phyloP scores from a whole-genome alignment of 2,329 filamentous ascomycete genomes.

The Hypomyces perniciosus region DNA sequence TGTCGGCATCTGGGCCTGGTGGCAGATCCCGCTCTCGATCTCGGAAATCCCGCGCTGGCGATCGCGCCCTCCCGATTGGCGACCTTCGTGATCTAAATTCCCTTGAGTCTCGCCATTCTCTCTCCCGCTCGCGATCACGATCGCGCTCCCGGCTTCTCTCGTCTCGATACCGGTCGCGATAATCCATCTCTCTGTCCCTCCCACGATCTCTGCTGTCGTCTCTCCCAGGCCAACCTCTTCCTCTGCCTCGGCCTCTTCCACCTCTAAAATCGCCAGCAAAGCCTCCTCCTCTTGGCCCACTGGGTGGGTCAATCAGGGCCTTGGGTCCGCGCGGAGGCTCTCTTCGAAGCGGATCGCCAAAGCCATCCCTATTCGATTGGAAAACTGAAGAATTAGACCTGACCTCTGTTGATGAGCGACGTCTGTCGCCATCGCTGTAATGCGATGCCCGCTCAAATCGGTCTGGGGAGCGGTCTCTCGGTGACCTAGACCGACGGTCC shows the following conservation, averaged over 20 bases:
- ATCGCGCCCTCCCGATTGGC: constrained; percentile 53
- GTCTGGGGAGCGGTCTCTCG: constrained; percentile 64
- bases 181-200: constrained; percentile 55
- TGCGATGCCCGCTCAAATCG: constrained; percentile 53
- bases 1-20: constrained; percentile 59
- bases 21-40: constrained; percentile 53
- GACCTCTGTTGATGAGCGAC: constrained; percentile 58
- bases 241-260: constrained; percentile 47
- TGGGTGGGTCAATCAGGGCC: constrained; percentile 65
- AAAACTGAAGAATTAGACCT: constrained; percentile 55
- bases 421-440: constrained; percentile 60
- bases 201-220: constrained; percentile 58
- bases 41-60: constrained; percentile 62
- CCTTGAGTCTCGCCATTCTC: constrained; percentile 37
- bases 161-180: constrained; percentile 53
- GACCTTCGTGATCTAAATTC: constrained; percentile 47
- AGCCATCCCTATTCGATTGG: constrained; percentile 51
- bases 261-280: constrained; percentile 60
- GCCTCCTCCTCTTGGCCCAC: constrained; percentile 60
- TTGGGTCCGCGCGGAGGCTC: constrained; percentile 80
- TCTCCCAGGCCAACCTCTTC: constrained; percentile 47
- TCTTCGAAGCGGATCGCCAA: constrained; percentile 50
- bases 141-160: constrained; percentile 56
- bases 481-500: constrained; percentile 58
- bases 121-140: constrained; percentile 48